These are phyloP conservation scores for Xylaria flabelliformis DNA, from an alignment of 495 filamentous ascomycete species.

Conservation along the genomic window DNA sequence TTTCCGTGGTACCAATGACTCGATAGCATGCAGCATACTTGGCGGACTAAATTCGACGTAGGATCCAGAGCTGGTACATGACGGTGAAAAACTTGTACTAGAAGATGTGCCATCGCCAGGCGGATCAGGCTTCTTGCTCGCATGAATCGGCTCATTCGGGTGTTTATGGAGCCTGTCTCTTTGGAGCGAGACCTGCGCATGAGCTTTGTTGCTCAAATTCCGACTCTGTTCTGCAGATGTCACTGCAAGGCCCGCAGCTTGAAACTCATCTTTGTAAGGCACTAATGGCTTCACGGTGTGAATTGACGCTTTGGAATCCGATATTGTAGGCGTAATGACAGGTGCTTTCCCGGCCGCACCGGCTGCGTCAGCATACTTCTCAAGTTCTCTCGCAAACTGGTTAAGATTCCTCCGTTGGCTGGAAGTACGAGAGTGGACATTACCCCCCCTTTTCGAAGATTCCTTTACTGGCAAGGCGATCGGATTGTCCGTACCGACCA, in stretches of 20 bases:
- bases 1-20: constrained; percentile 25
- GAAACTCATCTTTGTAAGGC: constrained; percentile 54
- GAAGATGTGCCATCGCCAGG: constrained; percentile 23
- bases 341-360: constrained; percentile 35
- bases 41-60: constrained; percentile 42
- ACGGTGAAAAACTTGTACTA: constrained; percentile 10
- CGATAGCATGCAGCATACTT: constrained; percentile 24
- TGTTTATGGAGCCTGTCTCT: constrained; percentile 21
- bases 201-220: constrained; percentile 21
- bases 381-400: constrained; percentile 51
- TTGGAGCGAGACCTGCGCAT: background rate
- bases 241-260: constrained; percentile 54
- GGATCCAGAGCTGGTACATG: constrained; percentile 33
- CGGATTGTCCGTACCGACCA: constrained; percentile 35
- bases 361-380: constrained; percentile 46
- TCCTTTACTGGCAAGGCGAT: background rate
- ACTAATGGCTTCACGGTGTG: constrained; percentile 53
- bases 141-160: constrained; percentile 1
- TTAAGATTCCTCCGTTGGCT: constrained; percentile 46
- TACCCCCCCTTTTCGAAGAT: constrained; percentile 3
- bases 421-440: constrained; percentile 42
- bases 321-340: constrained; percentile 40
- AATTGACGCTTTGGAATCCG: constrained; percentile 44
- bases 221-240: constrained; percentile 53
- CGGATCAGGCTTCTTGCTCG: constrained; percentile 23